These are phyloP conservation scores for Trypanosoma lewisi DNA, from an alignment of 208 protist species.

Conservation along the genomic window DNA sequence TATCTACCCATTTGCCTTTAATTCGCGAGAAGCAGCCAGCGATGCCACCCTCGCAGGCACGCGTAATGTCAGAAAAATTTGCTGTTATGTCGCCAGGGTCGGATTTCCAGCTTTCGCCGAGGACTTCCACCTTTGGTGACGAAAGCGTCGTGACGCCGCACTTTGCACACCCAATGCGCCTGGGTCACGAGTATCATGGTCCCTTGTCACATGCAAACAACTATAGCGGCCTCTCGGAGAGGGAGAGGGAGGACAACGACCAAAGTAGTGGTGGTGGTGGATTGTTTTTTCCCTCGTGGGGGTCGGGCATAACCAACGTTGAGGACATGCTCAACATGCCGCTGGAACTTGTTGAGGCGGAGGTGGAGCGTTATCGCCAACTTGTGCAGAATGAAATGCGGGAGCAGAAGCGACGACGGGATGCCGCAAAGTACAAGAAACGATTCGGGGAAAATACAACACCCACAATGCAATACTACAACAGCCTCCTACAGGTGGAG, in stretches of 20 bases:
- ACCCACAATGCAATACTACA: not conserved
- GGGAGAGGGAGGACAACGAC: not conserved
- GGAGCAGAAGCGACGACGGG: slow-evolving; percentile 31
- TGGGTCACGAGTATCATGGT: not conserved
- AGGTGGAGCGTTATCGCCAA: slow-evolving; percentile 40
- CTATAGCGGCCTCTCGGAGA: not conserved
- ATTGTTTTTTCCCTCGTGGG: not conserved
- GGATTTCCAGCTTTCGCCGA: not conserved
- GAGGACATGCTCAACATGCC: slow-evolving; percentile 61
- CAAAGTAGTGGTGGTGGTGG: not conserved
- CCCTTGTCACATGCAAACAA: not conserved
- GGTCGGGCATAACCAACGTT: slow-evolving; percentile 32
- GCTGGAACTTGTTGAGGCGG: slow-evolving; percentile 41
- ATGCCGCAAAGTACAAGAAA: slow-evolving; percentile 23
- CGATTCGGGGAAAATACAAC: slow-evolving; percentile 23
- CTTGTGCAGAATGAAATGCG: slow-evolving; percentile 48
- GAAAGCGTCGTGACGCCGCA: not conserved
- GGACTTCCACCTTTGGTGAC: not conserved
- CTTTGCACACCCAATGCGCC: not conserved
- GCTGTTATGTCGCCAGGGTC: slow-evolving; percentile 16
- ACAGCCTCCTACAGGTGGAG: not conserved
- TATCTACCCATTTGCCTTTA: slow-evolving; percentile 6
- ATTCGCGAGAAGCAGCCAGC: slow-evolving; percentile 23
- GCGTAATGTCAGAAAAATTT: slow-evolving; percentile 25
- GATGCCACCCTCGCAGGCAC: slow-evolving; percentile 47